Conservation (phyloP, 768 basidiomycete species). For the Rhizopogon sp. region DNA sequence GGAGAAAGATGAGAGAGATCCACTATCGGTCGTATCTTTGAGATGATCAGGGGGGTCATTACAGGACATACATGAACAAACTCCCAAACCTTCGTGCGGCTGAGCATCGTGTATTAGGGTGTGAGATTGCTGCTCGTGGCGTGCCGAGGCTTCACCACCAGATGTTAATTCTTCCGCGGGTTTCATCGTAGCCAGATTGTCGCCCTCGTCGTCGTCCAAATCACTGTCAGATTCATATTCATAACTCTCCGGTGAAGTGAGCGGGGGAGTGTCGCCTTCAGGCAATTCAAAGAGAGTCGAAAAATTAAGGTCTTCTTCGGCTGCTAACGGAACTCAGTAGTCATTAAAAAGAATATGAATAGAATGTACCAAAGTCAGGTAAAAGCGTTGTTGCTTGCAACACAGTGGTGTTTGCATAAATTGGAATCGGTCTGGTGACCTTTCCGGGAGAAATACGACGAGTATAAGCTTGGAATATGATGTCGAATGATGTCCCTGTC, state of each 20-base stretch:
- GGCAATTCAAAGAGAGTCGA: neutral
- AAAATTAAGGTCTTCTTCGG: neutral
- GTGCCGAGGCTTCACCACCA: neutral
- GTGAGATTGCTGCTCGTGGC: neutral
- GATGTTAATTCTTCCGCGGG: no score
- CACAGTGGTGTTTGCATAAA: neutral
- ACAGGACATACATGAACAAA: no score
- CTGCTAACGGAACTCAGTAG: neutral
- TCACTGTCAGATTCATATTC: conserved; percentile 3
- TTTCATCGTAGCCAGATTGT: neutral
- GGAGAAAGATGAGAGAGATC: neutral
- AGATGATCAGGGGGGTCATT: neutral
- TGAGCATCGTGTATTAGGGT: neutral
- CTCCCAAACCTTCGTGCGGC: neutral
- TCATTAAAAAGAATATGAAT: neutral
- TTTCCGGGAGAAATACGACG: neutral
- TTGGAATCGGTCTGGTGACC: neutral
- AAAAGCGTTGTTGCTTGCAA: neutral
- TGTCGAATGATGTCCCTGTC: conserved; percentile 3
- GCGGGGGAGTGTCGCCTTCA: neutral
- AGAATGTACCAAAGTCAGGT: neutral
- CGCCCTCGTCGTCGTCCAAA: neutral
- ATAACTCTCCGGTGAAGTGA: neutral
- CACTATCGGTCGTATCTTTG: neutral
- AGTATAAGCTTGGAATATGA: conserved; percentile 1